Evolutionary conservation across 495 filamentous ascomycete genomes (phyloP).

Genomic region (Achaetomiella virescens): DNA sequence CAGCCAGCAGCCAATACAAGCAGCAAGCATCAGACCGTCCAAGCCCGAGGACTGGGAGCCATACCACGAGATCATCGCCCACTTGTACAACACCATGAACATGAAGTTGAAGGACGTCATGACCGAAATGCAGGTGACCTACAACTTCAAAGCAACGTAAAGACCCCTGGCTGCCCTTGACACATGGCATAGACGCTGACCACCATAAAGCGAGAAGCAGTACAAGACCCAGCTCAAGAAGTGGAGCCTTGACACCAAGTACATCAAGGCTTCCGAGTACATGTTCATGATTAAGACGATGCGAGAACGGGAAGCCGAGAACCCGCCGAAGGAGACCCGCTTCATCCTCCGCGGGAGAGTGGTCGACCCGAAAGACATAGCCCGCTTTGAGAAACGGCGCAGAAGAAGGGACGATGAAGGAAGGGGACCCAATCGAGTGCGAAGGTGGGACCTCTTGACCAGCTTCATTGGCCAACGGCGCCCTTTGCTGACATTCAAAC

Average conservation of each 20-base stretch:
- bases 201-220: conserved; percentile 25
- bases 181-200: neutral
- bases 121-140: conserved; percentile 25
- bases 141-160: conserved; percentile 35
- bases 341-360: conserved; percentile 28
- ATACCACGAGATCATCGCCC: conserved; percentile 28
- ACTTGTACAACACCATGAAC: conserved; percentile 30
- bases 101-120: conserved; percentile 36
- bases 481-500: neutral
- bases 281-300: conserved; percentile 34
- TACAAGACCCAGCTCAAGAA: conserved; percentile 37
- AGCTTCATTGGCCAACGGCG: neutral
- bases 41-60: conserved; percentile 37
- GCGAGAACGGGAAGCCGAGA: conserved; percentile 20
- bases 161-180: neutral
- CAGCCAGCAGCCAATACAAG: conserved; percentile 1
- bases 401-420: conserved; percentile 27
- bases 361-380: conserved; percentile 32
- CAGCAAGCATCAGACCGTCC: conserved; percentile 24
- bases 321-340: conserved; percentile 27
- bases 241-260: conserved; percentile 37
- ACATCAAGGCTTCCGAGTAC: conserved; percentile 35
- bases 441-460: neutral
- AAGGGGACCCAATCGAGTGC: neutral
- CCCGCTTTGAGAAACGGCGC: conserved; percentile 32